A percentile compares a stretch with the other conserved stretches of the same genome.
phyloP scores from a whole-genome alignment of 2,329 filamentous ascomycete genomes.

The Cordyceps fumosorosea region DNA sequence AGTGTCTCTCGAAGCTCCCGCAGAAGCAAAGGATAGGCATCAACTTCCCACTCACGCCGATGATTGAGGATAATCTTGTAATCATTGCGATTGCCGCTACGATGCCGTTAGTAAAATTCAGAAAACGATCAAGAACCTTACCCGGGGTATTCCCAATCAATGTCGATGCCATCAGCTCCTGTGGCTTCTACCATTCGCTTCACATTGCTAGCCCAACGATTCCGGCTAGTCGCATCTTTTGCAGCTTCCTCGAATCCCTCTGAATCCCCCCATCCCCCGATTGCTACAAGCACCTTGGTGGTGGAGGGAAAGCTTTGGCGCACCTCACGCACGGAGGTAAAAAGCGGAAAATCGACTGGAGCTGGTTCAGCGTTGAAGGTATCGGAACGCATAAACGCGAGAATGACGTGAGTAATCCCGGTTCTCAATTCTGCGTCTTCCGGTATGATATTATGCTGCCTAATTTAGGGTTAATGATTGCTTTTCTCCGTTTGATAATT shows the following conservation, averaged over 20 bases:
- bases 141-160: slow-evolving; percentile 62
- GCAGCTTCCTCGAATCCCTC: slow-evolving; percentile 55
- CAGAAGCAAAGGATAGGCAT: slow-evolving; percentile 56
- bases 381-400: slow-evolving; percentile 51
- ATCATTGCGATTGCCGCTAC: slow-evolving; percentile 60
- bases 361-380: slow-evolving; percentile 40
- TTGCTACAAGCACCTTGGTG: slow-evolving; percentile 62
- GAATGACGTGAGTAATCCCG: slow-evolving; percentile 48
- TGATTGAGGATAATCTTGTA: slow-evolving; percentile 60
- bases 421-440: slow-evolving; percentile 25
- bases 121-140: slow-evolving; percentile 17
- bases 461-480: slow-evolving; percentile 18
- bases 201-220: slow-evolving; percentile 57
- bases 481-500: neutral
- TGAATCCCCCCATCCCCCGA: slow-evolving; percentile 70
- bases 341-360: slow-evolving; percentile 41
- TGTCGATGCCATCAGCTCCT: slow-evolving; percentile 57
- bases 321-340: slow-evolving; percentile 42
- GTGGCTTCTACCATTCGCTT: slow-evolving; percentile 53
- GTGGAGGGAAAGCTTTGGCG: slow-evolving; percentile 41
- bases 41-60: slow-evolving; percentile 53
- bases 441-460: slow-evolving; percentile 42
- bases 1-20: slow-evolving; percentile 51
- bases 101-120: neutral
- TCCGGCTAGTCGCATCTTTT: slow-evolving; percentile 42